Conservation (phyloP, 345 rosid genomes). For the Orychophragmus violaceus region DNA sequence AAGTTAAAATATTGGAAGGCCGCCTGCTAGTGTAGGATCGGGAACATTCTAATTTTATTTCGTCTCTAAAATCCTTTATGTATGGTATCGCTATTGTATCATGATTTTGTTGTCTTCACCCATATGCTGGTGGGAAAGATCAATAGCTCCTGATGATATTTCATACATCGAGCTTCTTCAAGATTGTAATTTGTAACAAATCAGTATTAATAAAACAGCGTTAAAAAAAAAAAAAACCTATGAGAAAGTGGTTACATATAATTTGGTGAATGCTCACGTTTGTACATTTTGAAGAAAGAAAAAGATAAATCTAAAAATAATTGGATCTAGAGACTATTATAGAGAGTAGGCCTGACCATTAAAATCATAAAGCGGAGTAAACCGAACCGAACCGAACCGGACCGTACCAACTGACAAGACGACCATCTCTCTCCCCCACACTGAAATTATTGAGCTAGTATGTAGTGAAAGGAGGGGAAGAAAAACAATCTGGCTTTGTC, state of each 20-base stretch:
- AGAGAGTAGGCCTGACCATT: slow-evolving; percentile 9
- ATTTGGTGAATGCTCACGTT: neutral
- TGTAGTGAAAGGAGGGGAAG: neutral
- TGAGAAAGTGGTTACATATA: neutral
- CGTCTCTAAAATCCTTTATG: too few relatives aligned
- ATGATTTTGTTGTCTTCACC: too few relatives aligned
- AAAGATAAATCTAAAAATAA: neutral
- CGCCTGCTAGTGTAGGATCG: too few relatives aligned
- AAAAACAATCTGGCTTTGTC: neutral
- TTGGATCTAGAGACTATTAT: slow-evolving; percentile 2
- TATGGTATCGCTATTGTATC: too few relatives aligned
- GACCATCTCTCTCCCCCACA: neutral
- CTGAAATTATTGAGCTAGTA: slow-evolving; percentile 28
- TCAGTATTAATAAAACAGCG: too few relatives aligned
- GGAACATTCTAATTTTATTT: too few relatives aligned
- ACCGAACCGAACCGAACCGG: neutral
- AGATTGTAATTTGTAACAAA: too few relatives aligned
- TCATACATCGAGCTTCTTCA: too few relatives aligned
- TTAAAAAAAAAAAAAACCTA: too few relatives aligned
- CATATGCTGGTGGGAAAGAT: too few relatives aligned
- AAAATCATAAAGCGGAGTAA: neutral
- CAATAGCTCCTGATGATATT: too few relatives aligned
- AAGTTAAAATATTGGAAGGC: too few relatives aligned
- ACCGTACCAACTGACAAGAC: slow-evolving; percentile 7
- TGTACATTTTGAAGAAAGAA: neutral